These are phyloP conservation scores for Xylaria acuta DNA, from an alignment of 495 filamentous ascomycete species.

Conservation along the genomic window DNA sequence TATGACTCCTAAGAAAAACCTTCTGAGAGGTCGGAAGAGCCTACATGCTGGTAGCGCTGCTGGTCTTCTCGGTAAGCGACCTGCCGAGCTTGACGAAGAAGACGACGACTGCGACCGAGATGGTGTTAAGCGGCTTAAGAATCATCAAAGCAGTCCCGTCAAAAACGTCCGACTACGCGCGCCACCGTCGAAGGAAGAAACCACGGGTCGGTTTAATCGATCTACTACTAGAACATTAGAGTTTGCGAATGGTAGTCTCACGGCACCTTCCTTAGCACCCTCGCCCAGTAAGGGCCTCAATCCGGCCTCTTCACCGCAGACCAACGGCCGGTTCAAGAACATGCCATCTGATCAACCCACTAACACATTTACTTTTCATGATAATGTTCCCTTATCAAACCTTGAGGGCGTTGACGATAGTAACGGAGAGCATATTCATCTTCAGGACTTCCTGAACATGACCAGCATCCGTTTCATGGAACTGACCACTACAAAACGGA, in stretches of 20 bases:
- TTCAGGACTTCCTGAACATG: conserved; percentile 93
- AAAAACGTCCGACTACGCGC: conserved; percentile 74
- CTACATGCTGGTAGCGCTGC: conserved; percentile 76
- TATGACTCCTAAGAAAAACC: conserved; percentile 77
- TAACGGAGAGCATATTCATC: conserved; percentile 71
- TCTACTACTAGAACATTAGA: conserved; percentile 55
- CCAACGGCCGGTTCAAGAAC: conserved; percentile 57
- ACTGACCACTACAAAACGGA: conserved; percentile 84
- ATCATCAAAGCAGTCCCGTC: conserved; percentile 75
- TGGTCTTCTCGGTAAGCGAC: conserved; percentile 77
- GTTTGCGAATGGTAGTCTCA: conserved; percentile 32
- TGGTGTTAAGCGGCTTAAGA: conserved; percentile 73
- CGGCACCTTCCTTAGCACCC: conserved; percentile 45
- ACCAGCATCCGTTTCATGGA: conserved; percentile 98
- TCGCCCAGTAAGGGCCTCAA: conserved; percentile 53
- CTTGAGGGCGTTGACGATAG: conserved; percentile 49
- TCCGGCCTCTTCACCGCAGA: conserved; percentile 54
- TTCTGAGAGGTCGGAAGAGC: conserved; percentile 73
- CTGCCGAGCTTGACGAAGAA: conserved; percentile 71
- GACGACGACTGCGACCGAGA: conserved; percentile 68
- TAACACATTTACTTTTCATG: conserved; percentile 54
- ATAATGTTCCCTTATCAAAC: conserved; percentile 43
- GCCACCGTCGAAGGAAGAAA: conserved; percentile 69
- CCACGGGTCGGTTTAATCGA: conserved; percentile 62
- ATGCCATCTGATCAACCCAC: conserved; percentile 49